These are phyloP conservation scores for Sphagnurus paluster DNA, from an alignment of 1,284 basidiomycete species.

Conservation along the genomic window DNA sequence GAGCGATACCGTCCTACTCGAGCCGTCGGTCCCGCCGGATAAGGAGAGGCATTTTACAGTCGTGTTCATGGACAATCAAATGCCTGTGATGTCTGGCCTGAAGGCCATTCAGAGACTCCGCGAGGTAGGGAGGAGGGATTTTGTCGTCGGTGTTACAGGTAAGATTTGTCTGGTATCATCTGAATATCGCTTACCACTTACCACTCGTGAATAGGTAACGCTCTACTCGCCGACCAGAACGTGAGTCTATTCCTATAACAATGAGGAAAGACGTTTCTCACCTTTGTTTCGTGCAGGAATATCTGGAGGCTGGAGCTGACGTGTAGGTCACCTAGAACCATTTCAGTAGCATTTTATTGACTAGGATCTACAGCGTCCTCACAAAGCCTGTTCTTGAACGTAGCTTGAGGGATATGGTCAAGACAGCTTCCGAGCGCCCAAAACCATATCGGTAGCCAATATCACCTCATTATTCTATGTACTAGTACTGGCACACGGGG, in stretches of 20 bases:
- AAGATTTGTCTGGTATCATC: slow-evolving; percentile 23
- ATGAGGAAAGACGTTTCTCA: background rate
- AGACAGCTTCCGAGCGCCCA: slow-evolving; percentile 36
- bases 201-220: too few relatives aligned
- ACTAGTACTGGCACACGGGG: too few relatives aligned
- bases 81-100: slow-evolving; percentile 83
- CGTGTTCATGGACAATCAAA: slow-evolving; percentile 86
- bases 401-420: slow-evolving; percentile 40
- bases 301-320: background rate
- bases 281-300: background rate
- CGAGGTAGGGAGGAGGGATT: slow-evolving; percentile 64
- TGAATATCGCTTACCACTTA: slow-evolving; percentile 25
- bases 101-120: slow-evolving; percentile 69
- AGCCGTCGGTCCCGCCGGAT: slow-evolving; percentile 30
- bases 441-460: slow-evolving; percentile 8
- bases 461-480: too few relatives aligned
- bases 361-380: slow-evolving; percentile 34
- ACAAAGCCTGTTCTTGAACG: slow-evolving; percentile 53
- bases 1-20: slow-evolving; percentile 31
- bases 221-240: background rate
- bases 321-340: background rate
- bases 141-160: slow-evolving; percentile 79
- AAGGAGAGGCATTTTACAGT: slow-evolving; percentile 56
- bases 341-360: slow-evolving; percentile 11
- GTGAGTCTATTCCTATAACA: background rate